Percentiles rank a stretch among this genome's conserved stretches.
Conservation (phyloP, 179 eudicot species). For the Camellia oleifera region DNA sequence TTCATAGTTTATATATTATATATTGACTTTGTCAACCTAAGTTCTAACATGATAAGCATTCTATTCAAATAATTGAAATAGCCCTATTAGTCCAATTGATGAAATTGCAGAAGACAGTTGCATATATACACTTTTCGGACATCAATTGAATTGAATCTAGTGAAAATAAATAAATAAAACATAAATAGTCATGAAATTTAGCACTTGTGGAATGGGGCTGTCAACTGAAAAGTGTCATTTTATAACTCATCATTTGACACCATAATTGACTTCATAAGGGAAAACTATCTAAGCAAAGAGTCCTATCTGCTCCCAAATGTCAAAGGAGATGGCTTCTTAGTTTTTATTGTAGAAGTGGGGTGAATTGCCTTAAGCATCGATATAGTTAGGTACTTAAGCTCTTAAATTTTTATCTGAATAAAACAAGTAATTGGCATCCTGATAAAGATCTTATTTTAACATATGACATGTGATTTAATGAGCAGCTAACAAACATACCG, state of each 20-base stretch:
- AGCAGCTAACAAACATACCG: conserved; percentile 46
- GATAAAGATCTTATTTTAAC: neutral
- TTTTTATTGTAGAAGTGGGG: neutral
- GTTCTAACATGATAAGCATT: neutral
- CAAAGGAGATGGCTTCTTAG: neutral
- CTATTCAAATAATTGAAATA: neutral
- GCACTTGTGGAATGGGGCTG: neutral
- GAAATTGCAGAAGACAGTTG: conserved; percentile 1
- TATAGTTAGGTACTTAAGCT: neutral
- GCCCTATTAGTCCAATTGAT: neutral
- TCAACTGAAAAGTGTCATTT: neutral
- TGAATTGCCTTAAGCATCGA: neutral
- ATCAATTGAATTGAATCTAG: neutral
- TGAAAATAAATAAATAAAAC: neutral
- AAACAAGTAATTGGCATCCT: neutral
- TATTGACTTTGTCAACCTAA: neutral
- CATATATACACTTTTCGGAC: neutral
- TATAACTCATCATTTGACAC: neutral
- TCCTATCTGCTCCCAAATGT: neutral
- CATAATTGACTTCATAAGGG: neutral
- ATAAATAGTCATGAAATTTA: neutral
- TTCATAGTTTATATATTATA: no score
- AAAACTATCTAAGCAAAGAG: neutral
- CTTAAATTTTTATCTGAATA: neutral
- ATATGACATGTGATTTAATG: neutral